Conservation (phyloP, 768 basidiomycete species). For the Coprinopsis cinerea region DNA sequence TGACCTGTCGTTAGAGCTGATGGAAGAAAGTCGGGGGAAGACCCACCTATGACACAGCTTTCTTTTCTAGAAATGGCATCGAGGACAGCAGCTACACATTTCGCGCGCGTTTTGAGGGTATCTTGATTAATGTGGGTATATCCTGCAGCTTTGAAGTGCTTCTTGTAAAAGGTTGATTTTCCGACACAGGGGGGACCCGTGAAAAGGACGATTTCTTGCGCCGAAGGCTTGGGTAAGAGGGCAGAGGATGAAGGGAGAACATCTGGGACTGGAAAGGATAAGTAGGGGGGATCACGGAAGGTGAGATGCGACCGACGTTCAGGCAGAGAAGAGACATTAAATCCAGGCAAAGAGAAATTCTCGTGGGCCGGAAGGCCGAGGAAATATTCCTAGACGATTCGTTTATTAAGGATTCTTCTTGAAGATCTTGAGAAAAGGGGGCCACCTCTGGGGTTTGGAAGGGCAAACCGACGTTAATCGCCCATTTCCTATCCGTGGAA, state of each 20-base stretch:
- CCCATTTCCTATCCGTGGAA: constrained; percentile 82
- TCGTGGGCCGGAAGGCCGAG: constrained; percentile 42
- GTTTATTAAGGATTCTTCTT: not conserved
- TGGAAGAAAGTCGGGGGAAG: not conserved
- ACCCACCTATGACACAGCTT: constrained; percentile 74
- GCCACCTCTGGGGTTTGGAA: constrained; percentile 84
- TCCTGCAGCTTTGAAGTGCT: constrained; percentile 57
- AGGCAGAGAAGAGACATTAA: constrained; percentile 49
- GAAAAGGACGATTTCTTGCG: constrained; percentile 43
- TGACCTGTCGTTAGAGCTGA: constrained; percentile 23
- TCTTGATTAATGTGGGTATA: constrained; percentile 91
- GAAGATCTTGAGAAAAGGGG: not conserved
- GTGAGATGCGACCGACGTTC: constrained; percentile 22
- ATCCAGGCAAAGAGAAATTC: constrained; percentile 55
- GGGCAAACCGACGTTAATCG: constrained; percentile 62
- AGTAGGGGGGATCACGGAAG: not conserved
- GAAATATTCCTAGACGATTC: constrained; percentile 64
- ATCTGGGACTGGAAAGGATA: constrained; percentile 35
- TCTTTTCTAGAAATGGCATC: constrained; percentile 47
- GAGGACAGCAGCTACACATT: constrained; percentile 64
- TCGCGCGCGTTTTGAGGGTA: constrained; percentile 62
- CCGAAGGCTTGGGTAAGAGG: constrained; percentile 33
- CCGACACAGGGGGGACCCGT: constrained; percentile 57
- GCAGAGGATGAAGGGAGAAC: constrained; percentile 46
- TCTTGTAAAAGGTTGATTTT: constrained; percentile 76